Evolutionary conservation across 179 eudicot species (phyloP), one percentile per base, ranked within the genome.

Genomic region (Pouteria campechiana): DNA sequence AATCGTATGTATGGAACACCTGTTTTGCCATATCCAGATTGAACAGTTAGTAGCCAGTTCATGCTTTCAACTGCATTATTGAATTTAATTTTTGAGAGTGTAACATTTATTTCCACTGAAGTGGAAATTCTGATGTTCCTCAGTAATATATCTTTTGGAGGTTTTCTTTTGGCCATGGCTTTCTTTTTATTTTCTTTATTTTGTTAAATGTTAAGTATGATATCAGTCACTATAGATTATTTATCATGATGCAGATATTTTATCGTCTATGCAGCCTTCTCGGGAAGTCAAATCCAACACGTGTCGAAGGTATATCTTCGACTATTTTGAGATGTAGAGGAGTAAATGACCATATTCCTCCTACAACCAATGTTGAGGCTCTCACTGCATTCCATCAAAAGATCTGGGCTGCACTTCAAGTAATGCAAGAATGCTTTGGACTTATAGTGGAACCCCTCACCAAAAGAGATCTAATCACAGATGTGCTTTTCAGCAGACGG

Each of bases 371-470:
- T 68, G 37, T 25, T 27, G 76, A 51, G 25, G 37, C 55, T 42
- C 52, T 58, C 49, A 51, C 73, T 2, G 88, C 82, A 52, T 75
- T 43, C 37, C 71, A 64, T 61, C 59, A 81, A 71, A 92, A 77
- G 63, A 88, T 87, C 30, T 64, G 55, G 68, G 70, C 77, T 36
- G 99, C 99, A 44, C 76, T 92, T 16, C 65, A 69, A 65, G 94
- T 87, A 57, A 79, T 92, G 94, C 99, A 88, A 25, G 99, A 92
- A 45, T 87, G 93, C 56, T 92, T 92, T 58, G 86, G 80, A 41
- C 86, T 94, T 42, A 70, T 81, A 25, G 76, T 69, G 67, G 99
- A 87, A 49, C 69, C 79, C 60, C 62, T 61, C 30, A 83, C 86
- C 7, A 50, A 50, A 39, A 63, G 77, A 42, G 99, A 92, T 74